Base-by-base conservation (phyloP, 2,329 filamentous ascomycete genomes). In the Diaporthe vaccinii region DNA sequence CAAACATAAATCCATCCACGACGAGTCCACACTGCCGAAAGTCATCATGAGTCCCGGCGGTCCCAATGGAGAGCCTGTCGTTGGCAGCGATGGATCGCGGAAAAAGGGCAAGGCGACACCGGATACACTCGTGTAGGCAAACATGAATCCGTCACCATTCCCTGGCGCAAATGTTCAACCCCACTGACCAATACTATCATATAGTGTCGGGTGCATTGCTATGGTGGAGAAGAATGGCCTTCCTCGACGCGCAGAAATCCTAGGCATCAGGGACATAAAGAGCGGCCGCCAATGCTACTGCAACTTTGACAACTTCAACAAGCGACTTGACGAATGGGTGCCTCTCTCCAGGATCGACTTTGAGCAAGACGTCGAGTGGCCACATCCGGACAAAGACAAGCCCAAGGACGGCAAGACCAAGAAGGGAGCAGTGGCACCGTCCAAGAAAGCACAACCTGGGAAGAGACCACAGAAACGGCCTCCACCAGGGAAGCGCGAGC, bases 251-350 rank as follows among this genome's bases (percentile, higher is more conserved):
- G 97, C 97, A 80, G 97, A 99, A 84, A 98, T 99, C 77, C 87
- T 99, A n/a, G 97, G 95, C 75, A 97, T 98, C 79, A 93, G 94
- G 81, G 94, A 96, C 76, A 94, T 94, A 31, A 97, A 97, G 84
- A 96, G 95, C 80, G 93, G 94, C 22, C 93, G 95, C 53, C 94
- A 94, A 73, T 98, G 96, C 82, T 98, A 98, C 84, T 97, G 98
- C 81, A 98, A 98, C 84, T 98, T 98, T 83, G 95, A 98, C 82
- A 97, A 98, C 81, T 98, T 98, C 90, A 98, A 98, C 86, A 98
- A 98, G 84, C 89, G 88, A 78, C 84, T 91, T 17, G 87, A 90
- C 86, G 97, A 99, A 87, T 99, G 97, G 97, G 93, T 99, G 14
- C 89, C 94, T 2, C 90, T 93, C 41, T 89, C 91, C 49, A 91